Evolutionary conservation across 306 rosid genomes (phyloP), one percentile per base, ranked within the genome.

Genomic region (Rosa rugosa): DNA sequence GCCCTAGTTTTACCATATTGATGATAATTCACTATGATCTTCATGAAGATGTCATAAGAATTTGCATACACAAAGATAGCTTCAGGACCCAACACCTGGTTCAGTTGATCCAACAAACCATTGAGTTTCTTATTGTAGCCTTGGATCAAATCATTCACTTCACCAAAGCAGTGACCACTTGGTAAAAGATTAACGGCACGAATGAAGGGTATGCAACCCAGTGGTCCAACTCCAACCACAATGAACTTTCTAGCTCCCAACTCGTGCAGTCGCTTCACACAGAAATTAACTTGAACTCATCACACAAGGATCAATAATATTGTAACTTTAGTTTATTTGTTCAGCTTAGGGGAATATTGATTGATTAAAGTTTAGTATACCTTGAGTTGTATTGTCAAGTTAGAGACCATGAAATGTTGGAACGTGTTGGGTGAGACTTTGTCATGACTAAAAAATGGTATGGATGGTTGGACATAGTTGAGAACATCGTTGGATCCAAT

Each of bases 201-300:
- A 54, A 78, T 70, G 71, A 84, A 88, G 22, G 92, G 92, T 67
- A 88, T 84, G 85, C 92, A 88, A 25, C 90, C 92, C 4, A 88
- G 60, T 18, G 90, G 90, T 63, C 87, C 92, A 70, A 88, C 23
- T 40, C 89, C 87, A 27, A 82, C 90, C 45, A 88, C 92, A 18
- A 86, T 64, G 20, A 86, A 74, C 75, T 88, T 88, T 64, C 90
- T 83, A 4, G 84, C 92, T 18, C 92, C 92, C 77, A 86, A 31
- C 71, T 75, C 83, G 5, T 84, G 82, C 46, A 86, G 23, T 51
- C 84, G 81, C 91, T 88, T 73, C 84, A 79, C 41, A 7, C 10
- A 40, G 22, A 31, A 18, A 50, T 14, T 11, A 23, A 31, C 17
- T 14, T 63, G 13, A 2, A 23, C 34, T 23, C 10, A 22, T 7